phyloP scores from a whole-genome alignment of 2,329 filamentous ascomycete genomes.

The Ascochyta koolunga region DNA sequence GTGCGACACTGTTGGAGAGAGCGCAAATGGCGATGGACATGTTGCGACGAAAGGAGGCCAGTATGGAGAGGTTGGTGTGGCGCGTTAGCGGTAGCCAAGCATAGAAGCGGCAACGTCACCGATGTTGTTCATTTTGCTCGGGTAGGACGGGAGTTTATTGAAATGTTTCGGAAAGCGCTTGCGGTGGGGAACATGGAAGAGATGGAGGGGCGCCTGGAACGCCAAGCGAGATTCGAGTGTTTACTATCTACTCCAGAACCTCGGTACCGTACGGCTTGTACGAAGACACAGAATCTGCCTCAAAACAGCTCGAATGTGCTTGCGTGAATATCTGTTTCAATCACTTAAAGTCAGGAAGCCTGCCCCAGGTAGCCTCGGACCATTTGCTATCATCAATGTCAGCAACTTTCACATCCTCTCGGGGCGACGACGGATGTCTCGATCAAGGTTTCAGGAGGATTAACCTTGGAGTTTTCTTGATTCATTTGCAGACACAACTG shows the following conservation, averaged over 20 bases:
- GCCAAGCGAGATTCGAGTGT: slow-evolving; percentile 2
- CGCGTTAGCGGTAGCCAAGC: slow-evolving; percentile 34
- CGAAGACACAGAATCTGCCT: not conserved
- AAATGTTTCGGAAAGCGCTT: slow-evolving; percentile 14
- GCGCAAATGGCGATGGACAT: slow-evolving; percentile 53
- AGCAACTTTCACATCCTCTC: not conserved
- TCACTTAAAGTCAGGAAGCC: not conserved
- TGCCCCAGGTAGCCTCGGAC: not conserved
- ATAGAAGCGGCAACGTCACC: slow-evolving; percentile 7
- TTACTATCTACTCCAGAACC: not conserved
- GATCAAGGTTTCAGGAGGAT: slow-evolving; percentile 2
- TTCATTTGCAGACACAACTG: not conserved
- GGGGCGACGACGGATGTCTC: not conserved
- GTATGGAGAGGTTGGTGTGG: slow-evolving; percentile 54
- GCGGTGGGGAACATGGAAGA: not conserved
- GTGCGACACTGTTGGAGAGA: slow-evolving; percentile 49
- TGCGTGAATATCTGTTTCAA: not conserved
- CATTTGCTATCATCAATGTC: not conserved
- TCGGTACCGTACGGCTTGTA: not conserved
- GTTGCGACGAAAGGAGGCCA: slow-evolving; percentile 52
- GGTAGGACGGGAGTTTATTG: slow-evolving; percentile 2
- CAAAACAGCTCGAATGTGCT: slow-evolving; percentile 13
- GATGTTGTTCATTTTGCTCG: not conserved
- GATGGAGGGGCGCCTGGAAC: slow-evolving; percentile 6
- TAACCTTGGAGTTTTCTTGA: not conserved